Evolutionary conservation across 83 land plant species (phyloP), one percentile per base, ranked within the genome.

Genomic region (Thuja plicata): DNA sequence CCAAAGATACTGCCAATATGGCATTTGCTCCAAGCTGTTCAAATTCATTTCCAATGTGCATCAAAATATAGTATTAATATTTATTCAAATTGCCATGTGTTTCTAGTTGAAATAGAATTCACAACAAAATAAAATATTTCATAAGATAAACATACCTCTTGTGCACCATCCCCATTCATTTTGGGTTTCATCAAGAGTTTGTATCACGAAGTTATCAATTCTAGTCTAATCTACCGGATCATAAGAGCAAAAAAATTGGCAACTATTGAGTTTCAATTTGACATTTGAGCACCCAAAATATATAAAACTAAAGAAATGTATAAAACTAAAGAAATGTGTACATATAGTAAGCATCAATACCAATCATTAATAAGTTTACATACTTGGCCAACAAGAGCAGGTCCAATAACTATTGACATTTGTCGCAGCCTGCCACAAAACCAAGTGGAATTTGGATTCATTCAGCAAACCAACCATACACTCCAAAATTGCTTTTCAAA

Each of bases 141-240:
- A 41, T 46, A 78, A 5, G 43, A 84, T n/a, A 19, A 81, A n/a
- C 79, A 86, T 60, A 96, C 99, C 97, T 97, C 97, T 57, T 97
- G 99, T 84, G 97, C 98, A 97, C 99, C 99, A 98, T 55, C 99
- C 99, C 99, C 99, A 98, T 88, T 98, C 93, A 89, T 98, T 98
- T 46, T 92, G 92, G 40, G 99, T 98, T 88, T 99, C 99, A 90
- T 98, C 99, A 40, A 98, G 96, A 85, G 94, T 90, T 57, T 94
- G 99, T 37, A 98, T 99, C 98, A 98, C 97, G 91, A 94, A 97
- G 90, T 96, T 96, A 84, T 98, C 99, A 90, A 98, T 95, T 38
- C 89, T 93, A 57, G 92, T 87, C 91, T 98, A 99, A 84, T 98
- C 94, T 40, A 96, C 93, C 27, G 99, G 99, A 90, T 98, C 98